Base-by-base conservation (phyloP, 345 rosid genomes). In the Ailanthus altissimus region DNA sequence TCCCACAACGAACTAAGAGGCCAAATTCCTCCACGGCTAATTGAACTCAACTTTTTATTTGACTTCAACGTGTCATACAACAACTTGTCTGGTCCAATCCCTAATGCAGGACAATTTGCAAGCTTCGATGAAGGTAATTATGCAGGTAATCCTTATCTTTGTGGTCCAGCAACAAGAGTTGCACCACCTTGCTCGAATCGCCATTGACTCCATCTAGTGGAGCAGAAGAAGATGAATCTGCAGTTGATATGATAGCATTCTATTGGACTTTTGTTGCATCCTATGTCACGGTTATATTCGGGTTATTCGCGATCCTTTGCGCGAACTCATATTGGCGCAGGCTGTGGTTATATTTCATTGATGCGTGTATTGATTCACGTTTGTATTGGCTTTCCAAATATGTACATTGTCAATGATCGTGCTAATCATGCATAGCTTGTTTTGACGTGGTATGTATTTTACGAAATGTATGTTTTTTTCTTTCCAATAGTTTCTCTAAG, bases 1-100 rank as follows among this genome's bases (percentile, higher is more conserved):
- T 67, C 70, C 5, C 18, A 45, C 47, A 76, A 64, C 15, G 72
- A 75, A 49, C 54, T 82, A n/a, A 62, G 46, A 51, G 82, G 80
- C 50, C 53, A 7, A 61, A 77, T 76, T 46, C 83, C 80, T 6
- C 53, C 60, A 9, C 70, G 63, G 18, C 40, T 79, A 49, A 73
- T 73, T 6, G 28, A 32, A 43, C 8, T 43, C 8, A n/a, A 67
- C 9, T 10, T 3, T 21, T 43, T 67, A 25, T 26, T 38, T 25
- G 26, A 25, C 21, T 63, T 63, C 47, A 38, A 36, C 18, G 46
- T 63, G 11, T 36, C 67, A 20, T 63, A 36, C 67, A 63, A 63
- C 9, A 2, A 38, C 46, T 63, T 63, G 6, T 38, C 46, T 40
- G 13, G 46, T 1, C 38, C 64, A 60, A 60, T 8, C 40, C 64